These are phyloP conservation scores for Keithomyces neogunnii DNA, from an alignment of 2,329 filamentous ascomycete species.

Conservation along the genomic window DNA sequence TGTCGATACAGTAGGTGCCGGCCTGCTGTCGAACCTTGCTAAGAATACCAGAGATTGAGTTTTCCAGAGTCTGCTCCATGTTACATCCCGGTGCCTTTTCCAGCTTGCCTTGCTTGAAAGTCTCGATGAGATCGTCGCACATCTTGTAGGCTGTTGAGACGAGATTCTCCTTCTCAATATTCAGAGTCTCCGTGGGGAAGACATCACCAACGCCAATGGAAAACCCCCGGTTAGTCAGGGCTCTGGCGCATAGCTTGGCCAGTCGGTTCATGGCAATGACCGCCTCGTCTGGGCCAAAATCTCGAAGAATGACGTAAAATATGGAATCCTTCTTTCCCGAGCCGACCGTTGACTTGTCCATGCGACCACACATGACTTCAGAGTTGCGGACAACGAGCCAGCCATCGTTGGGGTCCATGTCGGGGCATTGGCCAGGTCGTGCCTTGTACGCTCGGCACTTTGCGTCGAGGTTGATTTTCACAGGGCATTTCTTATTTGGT, in stretches of 20 bases:
- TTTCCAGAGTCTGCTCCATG: conserved; percentile 87
- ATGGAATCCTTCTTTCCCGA: conserved; percentile 96
- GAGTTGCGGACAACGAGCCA: conserved; percentile 94
- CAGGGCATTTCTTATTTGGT: conserved; percentile 74
- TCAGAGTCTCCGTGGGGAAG: conserved; percentile 67
- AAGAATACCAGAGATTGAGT: conserved; percentile 80
- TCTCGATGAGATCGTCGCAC: conserved; percentile 74
- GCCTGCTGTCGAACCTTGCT: conserved; percentile 87
- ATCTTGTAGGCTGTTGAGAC: conserved; percentile 71
- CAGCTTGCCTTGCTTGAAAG: conserved; percentile 72
- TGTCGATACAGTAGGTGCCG: conserved; percentile 82
- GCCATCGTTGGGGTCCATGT: conserved; percentile 78
- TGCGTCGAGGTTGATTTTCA: conserved; percentile 86
- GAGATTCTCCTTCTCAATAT: conserved; percentile 59
- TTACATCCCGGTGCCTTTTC: conserved; percentile 84
- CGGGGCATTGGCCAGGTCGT: conserved; percentile 47
- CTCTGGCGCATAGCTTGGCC: conserved; percentile 81
- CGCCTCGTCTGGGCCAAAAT: conserved; percentile 84
- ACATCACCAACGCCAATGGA: conserved; percentile 96
- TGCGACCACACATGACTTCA: conserved; percentile 91
- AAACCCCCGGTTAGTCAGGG: conserved; percentile 84
- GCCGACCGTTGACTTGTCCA: conserved; percentile 98
- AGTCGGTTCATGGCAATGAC: conserved; percentile 90
- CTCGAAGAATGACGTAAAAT: conserved; percentile 92
- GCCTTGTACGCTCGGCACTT: conserved; percentile 74